phyloP scores from a whole-genome alignment of 805 yeast genomes.

The Hyphopichia homilentoma region DNA sequence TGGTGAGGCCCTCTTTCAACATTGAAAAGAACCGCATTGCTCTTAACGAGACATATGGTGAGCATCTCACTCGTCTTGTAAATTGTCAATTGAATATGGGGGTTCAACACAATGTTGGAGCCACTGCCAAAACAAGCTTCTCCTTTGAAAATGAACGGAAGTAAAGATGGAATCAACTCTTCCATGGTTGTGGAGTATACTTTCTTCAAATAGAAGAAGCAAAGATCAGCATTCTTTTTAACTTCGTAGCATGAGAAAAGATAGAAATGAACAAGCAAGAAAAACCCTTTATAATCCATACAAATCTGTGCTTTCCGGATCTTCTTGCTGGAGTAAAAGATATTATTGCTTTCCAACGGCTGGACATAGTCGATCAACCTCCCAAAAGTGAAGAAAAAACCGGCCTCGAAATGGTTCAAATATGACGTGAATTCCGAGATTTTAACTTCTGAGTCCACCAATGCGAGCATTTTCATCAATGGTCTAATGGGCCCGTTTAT shows the following conservation, averaged over 20 bases:
- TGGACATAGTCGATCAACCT: constrained; percentile 6
- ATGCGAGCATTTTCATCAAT: constrained; percentile 30
- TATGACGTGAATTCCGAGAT: constrained; percentile 28
- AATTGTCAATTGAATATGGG: constrained; percentile 24
- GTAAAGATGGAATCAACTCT: constrained; percentile 23
- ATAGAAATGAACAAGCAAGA: constrained; percentile 32
- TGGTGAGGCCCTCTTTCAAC: constrained; percentile 1
- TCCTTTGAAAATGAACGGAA: constrained; percentile 16
- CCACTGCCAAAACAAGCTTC: constrained; percentile 18
- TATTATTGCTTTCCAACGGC: constrained; percentile 4
- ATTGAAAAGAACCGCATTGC: constrained; percentile 3
- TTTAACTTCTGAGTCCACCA: constrained; percentile 30
- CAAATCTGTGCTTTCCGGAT: constrained; percentile 10
- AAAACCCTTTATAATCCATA: constrained; percentile 20
- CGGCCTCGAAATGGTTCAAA: constrained; percentile 28
- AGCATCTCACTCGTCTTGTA: constrained; percentile 29
- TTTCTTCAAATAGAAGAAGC: constrained; percentile 26
- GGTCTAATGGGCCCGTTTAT: constrained; percentile 27
- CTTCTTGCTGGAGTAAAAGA: constrained; percentile 2
- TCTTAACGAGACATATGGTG: constrained; percentile 5
- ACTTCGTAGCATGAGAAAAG: constrained; percentile 31
- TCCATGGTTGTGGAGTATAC: constrained; percentile 15
- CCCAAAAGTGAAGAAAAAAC: constrained; percentile 22
- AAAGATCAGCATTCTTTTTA: constrained; percentile 20
- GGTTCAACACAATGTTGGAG: constrained; percentile 26